These are phyloP conservation scores for Dactylellina haptotyla DNA, from an alignment of 2,329 filamentous ascomycete genomes.

Conservation along the genomic window DNA sequence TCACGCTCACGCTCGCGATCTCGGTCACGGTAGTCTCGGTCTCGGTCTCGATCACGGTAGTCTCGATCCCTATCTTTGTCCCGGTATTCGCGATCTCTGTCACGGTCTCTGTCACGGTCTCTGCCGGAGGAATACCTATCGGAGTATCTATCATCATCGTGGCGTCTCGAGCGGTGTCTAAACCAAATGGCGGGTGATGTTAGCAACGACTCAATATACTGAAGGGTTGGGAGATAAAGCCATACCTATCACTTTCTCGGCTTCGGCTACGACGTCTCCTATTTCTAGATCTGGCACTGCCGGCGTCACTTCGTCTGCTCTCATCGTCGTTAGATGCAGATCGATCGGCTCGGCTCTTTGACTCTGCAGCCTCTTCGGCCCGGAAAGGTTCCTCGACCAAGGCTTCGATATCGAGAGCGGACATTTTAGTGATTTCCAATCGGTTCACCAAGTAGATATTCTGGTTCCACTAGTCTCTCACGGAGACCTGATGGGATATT, in stretches of 20 bases:
- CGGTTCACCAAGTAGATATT: slow-evolving; percentile 10
- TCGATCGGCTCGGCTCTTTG: slow-evolving; percentile 46
- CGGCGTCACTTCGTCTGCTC: slow-evolving; percentile 47
- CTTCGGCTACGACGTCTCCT: slow-evolving; percentile 47
- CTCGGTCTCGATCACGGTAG: slow-evolving; percentile 67
- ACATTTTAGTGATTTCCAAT: slow-evolving; percentile 22
- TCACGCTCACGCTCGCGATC: slow-evolving; percentile 75
- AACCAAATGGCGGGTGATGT: slow-evolving; percentile 9
- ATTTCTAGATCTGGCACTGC: slow-evolving; percentile 44
- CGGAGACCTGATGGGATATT: slow-evolving; percentile 12
- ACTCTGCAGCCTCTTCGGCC: slow-evolving; percentile 43
- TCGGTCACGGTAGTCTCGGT: slow-evolving; percentile 68
- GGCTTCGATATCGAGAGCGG: slow-evolving; percentile 51
- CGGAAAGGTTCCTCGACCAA: slow-evolving; percentile 50
- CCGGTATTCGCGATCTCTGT: slow-evolving; percentile 69
- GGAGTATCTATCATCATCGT: slow-evolving; percentile 63
- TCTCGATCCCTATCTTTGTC: slow-evolving; percentile 66
- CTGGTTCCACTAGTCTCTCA: slow-evolving; percentile 2
- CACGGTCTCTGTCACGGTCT: slow-evolving; percentile 65
- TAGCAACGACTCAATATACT: not conserved
- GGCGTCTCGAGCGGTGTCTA: slow-evolving; percentile 49
- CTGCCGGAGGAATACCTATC: slow-evolving; percentile 70
- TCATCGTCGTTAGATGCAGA: slow-evolving; percentile 46
- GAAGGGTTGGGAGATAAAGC: not conserved
- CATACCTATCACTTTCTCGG: slow-evolving; percentile 52